phyloP scores from a whole-genome alignment of 1,139 yeast species.

The Debaryomyces nepalensis region DNA sequence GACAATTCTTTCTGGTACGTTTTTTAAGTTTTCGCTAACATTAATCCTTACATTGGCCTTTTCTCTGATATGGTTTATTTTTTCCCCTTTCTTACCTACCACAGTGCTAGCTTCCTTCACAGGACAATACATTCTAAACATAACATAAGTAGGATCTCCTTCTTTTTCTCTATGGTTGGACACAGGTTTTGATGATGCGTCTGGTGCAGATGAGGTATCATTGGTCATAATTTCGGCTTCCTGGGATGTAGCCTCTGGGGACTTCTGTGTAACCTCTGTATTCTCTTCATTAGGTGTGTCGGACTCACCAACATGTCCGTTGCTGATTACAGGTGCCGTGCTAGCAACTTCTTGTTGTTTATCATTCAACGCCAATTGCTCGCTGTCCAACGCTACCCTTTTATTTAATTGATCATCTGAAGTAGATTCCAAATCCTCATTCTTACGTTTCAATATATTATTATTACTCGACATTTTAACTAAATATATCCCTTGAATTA shows the following conservation, averaged over 20 bases:
- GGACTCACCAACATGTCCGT: slow-evolving; percentile 18
- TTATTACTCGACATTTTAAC: slow-evolving; percentile 25
- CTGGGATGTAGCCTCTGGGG: slow-evolving; percentile 6
- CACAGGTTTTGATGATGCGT: slow-evolving; percentile 23
- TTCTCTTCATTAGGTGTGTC: slow-evolving; percentile 24
- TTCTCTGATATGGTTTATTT: slow-evolving; percentile 67
- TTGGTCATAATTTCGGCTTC: slow-evolving; percentile 12
- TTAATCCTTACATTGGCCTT: slow-evolving; percentile 69
- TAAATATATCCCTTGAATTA: slow-evolving; percentile 1
- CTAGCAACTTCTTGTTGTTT: slow-evolving; percentile 46
- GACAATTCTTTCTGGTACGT: slow-evolving; percentile 77
- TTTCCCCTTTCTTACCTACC: slow-evolving; percentile 81
- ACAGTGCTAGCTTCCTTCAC: slow-evolving; percentile 78
- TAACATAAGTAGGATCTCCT: slow-evolving; percentile 62
- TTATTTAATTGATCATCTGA: slow-evolving; percentile 50
- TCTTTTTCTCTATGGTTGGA: slow-evolving; percentile 41
- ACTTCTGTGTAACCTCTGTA: slow-evolving; percentile 11
- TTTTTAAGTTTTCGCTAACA: slow-evolving; percentile 78
- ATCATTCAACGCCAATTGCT: slow-evolving; percentile 38
- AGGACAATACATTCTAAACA: slow-evolving; percentile 73
- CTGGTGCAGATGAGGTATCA: slow-evolving; percentile 10
- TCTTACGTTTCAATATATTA: slow-evolving; percentile 66
- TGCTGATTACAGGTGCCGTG: slow-evolving; percentile 44
- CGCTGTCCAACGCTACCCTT: slow-evolving; percentile 74
- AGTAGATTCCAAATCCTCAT: slow-evolving; percentile 54